These are phyloP conservation scores for Nicotiana knightiana DNA, from an alignment of 257 asterid genomes.

Conservation along the genomic window DNA sequence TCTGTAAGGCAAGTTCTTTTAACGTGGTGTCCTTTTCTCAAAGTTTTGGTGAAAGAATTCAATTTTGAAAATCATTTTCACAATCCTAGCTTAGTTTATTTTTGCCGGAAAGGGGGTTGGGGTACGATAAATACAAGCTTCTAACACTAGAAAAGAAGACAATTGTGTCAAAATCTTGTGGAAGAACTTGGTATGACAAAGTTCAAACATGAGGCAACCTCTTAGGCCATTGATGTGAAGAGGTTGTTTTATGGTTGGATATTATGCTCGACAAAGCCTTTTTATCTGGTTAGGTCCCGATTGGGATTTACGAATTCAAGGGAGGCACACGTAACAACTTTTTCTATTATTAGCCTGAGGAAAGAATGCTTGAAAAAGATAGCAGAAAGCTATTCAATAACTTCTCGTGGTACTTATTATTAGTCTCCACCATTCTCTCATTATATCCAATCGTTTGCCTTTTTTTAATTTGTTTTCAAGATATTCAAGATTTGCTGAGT, in stretches of 20 bases:
- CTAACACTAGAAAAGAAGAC: not conserved
- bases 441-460: not conserved
- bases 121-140: not conserved
- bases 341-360: constrained; percentile 5
- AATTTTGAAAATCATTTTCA: not conserved
- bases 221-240: not conserved
- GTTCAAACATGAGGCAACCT: not conserved
- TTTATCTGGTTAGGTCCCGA: constrained; percentile 22
- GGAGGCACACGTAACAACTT: constrained; percentile 26
- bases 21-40: too few species aligned
- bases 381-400: constrained; percentile 16
- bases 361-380: constrained; percentile 3
- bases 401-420: constrained; percentile 23
- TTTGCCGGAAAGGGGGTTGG: too few species aligned
- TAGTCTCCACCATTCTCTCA: not conserved
- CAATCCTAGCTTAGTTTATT: not conserved
- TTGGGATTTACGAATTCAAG: constrained; percentile 30
- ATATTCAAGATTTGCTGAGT: not conserved
- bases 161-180: not conserved
- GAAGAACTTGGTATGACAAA: not conserved
- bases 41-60: too few species aligned
- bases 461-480: not conserved
- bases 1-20: too few species aligned
- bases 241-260: constrained; percentile 4
- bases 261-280: constrained; percentile 25